A percentile compares a stretch with the other conserved stretches of the same genome.
Conservation (phyloP, 2,329 filamentous ascomycete genomes). For the Phyllosticta citriasiana region DNA sequence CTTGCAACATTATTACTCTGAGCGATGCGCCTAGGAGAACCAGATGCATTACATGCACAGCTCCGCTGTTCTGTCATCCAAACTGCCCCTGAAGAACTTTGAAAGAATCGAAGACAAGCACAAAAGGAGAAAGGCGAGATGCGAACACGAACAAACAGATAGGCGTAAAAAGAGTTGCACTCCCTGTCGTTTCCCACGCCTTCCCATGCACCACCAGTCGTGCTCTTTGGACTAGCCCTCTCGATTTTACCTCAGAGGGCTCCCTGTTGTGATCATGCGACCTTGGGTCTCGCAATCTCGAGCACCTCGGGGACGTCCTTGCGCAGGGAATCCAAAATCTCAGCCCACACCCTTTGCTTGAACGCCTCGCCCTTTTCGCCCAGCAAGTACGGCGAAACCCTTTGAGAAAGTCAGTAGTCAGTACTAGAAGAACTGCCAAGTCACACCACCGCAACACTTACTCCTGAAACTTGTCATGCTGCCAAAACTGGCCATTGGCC, state of each 20-base stretch:
- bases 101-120: too few relatives aligned
- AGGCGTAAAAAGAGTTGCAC: too few relatives aligned
- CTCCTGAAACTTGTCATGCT: slow-evolving; percentile 23
- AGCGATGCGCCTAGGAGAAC: background rate
- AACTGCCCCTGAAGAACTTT: too few relatives aligned
- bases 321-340: slow-evolving; percentile 23
- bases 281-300: background rate
- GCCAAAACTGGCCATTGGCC: slow-evolving; percentile 27
- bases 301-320: slow-evolving; percentile 19
- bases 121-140: too few relatives aligned
- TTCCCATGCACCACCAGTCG: background rate
- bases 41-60: too few relatives aligned
- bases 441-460: background rate
- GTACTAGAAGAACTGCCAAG: too few relatives aligned
- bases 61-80: too few relatives aligned
- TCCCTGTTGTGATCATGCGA: background rate
- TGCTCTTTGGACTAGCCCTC: background rate
- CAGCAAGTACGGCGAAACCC: slow-evolving; percentile 16
- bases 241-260: background rate
- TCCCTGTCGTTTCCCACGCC: background rate
- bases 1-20: background rate
- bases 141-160: too few relatives aligned
- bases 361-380: slow-evolving; percentile 24
- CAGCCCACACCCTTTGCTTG: slow-evolving; percentile 21
- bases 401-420: background rate